Percentiles rank a stretch among this genome's conserved stretches.
Evolutionary conservation across 495 filamentous ascomycete genomes (phyloP).

Genomic region (Xylaria palmicola): DNA sequence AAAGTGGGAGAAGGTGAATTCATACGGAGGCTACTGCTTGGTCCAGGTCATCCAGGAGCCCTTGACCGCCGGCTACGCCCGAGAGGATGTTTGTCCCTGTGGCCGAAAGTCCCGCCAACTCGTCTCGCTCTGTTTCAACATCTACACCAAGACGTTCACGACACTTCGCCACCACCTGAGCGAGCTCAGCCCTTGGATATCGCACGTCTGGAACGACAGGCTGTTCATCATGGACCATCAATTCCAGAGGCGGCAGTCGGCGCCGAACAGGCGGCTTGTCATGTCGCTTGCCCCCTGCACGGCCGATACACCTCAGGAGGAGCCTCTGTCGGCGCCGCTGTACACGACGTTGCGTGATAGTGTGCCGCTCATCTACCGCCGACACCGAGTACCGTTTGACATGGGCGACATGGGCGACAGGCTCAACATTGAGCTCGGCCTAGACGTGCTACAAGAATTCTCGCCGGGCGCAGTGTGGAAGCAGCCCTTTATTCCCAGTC

Average conservation of each 20-base stretch:
- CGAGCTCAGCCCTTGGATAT: constrained; percentile 17
- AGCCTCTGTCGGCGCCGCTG: neutral
- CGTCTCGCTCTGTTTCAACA: constrained; percentile 31
- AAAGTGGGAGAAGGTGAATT: constrained; percentile 30
- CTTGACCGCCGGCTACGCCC: neutral
- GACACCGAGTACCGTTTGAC: neutral
- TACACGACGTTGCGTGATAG: constrained; percentile 10
- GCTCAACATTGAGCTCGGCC: constrained; percentile 4
- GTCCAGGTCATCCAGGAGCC: constrained; percentile 22
- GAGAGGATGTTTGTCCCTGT: constrained; percentile 15
- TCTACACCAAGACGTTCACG: constrained; percentile 30
- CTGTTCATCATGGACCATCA: constrained; percentile 19
- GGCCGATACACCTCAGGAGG: neutral
- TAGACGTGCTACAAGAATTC: constrained; percentile 14
- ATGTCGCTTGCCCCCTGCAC: constrained; percentile 16
- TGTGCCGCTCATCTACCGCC: constrained; percentile 7
- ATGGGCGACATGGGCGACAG: neutral
- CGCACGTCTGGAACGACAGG: constrained; percentile 27
- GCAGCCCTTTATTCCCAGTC: neutral
- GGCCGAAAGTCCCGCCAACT: constrained; percentile 18
- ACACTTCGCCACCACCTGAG: constrained; percentile 23
- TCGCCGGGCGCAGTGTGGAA: constrained; percentile 9
- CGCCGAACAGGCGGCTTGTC: constrained; percentile 3
- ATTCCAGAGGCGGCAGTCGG: neutral
- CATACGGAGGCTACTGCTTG: constrained; percentile 29